Evolutionary conservation across 2,329 filamentous ascomycete species (phyloP), one percentile per base, ranked within the genome.

Genomic region (Aspergillus vadensis): DNA sequence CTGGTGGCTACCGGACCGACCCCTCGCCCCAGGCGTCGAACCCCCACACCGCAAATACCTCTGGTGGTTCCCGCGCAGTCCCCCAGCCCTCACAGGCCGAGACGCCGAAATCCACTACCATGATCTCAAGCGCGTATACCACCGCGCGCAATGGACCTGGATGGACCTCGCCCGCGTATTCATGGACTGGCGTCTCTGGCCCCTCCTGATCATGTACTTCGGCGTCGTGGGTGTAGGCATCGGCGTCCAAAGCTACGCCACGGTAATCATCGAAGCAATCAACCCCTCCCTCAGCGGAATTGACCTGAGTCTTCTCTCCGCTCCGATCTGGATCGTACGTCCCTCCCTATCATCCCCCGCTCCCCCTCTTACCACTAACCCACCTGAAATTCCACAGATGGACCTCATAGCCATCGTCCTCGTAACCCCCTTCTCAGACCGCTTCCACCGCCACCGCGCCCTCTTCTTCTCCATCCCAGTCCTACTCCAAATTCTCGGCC

Each of bases 151-250:
- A 3, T 97, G 92, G 92, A 88, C 81, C 1, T 66, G 91, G 63
- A 85, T 80, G 57, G 91, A 97, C 66, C 80, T 97, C 1, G 79
- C 81, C 23, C 79, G 81, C 23, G 90, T 96, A 1, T 78, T 96
- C 30, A 81, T 90, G 38, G 92, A 97, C 76, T 96, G 92, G 92
- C 86, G 92, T 2, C 82, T 96, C 17, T 97, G 91, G 90, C 92
- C 92, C 1, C 77, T 97, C 66, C 83, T 89, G 1, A 72, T 96
- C 56, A 97, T 97, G 92, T 97, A 97, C 78, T 96, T 97, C 78
- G 92, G 92, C 19, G 92, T 97, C 3, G 92, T 97, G 1, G 92
- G 92, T 21, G 92, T 96, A 3, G 92, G 92, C 8, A 96, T 96
- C 63, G 92, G 92, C 48, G 92, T 91, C 0, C 92, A 96, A 77